Base-by-base conservation (phyloP, 2,329 filamentous ascomycete species). In the Coniella vitis region DNA sequence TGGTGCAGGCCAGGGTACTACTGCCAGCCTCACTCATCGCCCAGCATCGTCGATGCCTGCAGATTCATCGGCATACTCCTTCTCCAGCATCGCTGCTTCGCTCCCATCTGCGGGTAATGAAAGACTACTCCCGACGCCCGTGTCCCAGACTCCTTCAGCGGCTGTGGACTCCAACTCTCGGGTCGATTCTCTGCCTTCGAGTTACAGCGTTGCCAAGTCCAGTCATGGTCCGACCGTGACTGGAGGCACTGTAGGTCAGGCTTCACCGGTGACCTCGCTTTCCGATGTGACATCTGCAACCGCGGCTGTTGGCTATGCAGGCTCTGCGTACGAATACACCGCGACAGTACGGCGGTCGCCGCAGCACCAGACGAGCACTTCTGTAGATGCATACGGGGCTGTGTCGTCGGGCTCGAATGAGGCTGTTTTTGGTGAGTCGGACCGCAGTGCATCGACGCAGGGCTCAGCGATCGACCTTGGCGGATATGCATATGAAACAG, bases 1-100 rank as follows among this genome's bases (percentile, higher is more conserved):
- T 48, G 38, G 43, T 25, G 21, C 34, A 7, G 55, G 56, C 7
- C 17, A 34, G 4, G 61, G 45, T 47, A 41, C 53, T 47, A 41
- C 53, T 21, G 36, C 56, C 3, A 54, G 54, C 29, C 56, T 71
- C n/a, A 61, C 65, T 7, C 67, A 68, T 35, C 66, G 69, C 1
- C 64, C 65, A 4, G 48, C 59, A 1, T 46, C 48, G 1, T 58
- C 59, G 1, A 58, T 58, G 9, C 38, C 48, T 31, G 41, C 40
- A 35, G 67, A 69, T 10, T 57, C 63, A 7, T 59, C 66, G 3
- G 65, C 60, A 37, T 69, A 71, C 52, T 69, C 68, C 7, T 61
- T 72, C n/a, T 66, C 68, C 1, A 61, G 61, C 36, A 68, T 71
- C 48, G 68, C 69, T 5, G 66, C 69, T 0, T 68, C 69, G 0